These are phyloP conservation scores for Stemphylium beticola DNA, from an alignment of 2,329 filamentous ascomycete species.

Conservation along the genomic window DNA sequence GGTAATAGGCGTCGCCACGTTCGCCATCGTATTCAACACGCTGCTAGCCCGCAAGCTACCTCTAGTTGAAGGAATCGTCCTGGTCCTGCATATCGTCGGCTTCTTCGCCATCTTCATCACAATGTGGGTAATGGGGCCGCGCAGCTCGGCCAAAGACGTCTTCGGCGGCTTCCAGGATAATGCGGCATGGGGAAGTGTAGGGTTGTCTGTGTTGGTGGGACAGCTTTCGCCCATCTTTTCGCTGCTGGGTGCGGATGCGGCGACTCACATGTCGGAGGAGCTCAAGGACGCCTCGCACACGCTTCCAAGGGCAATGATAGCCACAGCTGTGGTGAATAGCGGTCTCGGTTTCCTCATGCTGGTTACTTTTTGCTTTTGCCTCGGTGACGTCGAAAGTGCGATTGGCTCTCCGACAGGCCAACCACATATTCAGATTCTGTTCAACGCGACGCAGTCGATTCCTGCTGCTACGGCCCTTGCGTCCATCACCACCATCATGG, in stretches of 20 bases:
- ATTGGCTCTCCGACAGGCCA: slow-evolving; percentile 24
- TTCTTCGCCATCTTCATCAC: slow-evolving; percentile 56
- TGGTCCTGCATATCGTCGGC: slow-evolving; percentile 57
- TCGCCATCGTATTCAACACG: slow-evolving; percentile 54
- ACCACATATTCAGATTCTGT: slow-evolving; percentile 35
- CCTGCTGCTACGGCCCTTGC: slow-evolving; percentile 28
- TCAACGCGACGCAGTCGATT: slow-evolving; percentile 31
- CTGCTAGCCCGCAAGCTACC: slow-evolving; percentile 54
- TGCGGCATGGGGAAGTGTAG: slow-evolving; percentile 33
- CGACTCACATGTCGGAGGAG: slow-evolving; percentile 44
- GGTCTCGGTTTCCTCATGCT: slow-evolving; percentile 48
- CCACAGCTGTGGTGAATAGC: slow-evolving; percentile 48
- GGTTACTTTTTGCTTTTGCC: slow-evolving; percentile 38
- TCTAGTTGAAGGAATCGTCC: slow-evolving; percentile 54
- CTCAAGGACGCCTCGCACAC: slow-evolving; percentile 41
- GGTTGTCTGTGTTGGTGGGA: slow-evolving; percentile 32
- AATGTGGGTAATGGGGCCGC: slow-evolving; percentile 38
- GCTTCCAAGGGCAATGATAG: slow-evolving; percentile 52
- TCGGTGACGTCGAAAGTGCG: slow-evolving; percentile 26
- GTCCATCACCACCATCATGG: slow-evolving; percentile 36
- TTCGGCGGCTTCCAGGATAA: slow-evolving; percentile 37
- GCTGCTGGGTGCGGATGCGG: slow-evolving; percentile 38
- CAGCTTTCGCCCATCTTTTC: slow-evolving; percentile 30
- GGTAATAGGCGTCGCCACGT: slow-evolving; percentile 51
- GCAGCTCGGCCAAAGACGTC: slow-evolving; percentile 27